These are phyloP conservation scores for Withania somnifera DNA, from an alignment of 305 asterid genomes.

Conservation along the genomic window DNA sequence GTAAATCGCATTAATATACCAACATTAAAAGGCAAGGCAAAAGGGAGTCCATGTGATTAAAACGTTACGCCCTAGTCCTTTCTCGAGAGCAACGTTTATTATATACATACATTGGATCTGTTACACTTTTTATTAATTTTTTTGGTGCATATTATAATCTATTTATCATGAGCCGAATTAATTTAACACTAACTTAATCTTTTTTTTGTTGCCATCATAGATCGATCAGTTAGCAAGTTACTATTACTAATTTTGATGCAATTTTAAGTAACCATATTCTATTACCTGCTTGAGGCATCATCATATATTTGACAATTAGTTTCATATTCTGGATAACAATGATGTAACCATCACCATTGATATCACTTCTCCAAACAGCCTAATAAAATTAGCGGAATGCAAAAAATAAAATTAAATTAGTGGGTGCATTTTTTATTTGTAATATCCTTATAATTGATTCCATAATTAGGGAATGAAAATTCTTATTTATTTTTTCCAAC, in stretches of 20 bases:
- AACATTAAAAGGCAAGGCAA: slow-evolving; percentile 1
- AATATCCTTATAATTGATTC: not conserved
- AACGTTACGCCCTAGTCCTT: not conserved
- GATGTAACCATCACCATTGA: not conserved
- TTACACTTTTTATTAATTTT: not conserved
- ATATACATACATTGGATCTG: not conserved
- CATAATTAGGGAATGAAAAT: too few relatives aligned
- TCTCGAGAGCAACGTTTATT: not conserved
- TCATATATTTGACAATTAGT: not conserved
- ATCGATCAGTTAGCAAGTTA: not conserved
- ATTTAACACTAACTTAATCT: not conserved
- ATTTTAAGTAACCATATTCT: not conserved
- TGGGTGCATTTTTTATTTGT: not conserved
- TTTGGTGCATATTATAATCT: not conserved
- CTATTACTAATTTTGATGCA: not conserved
- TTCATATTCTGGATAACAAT: not conserved
- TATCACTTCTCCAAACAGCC: not conserved
- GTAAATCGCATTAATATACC: not conserved
- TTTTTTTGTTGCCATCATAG: not conserved
- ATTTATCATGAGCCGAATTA: not conserved
- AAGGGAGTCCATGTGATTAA: not conserved
- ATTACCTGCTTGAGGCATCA: not conserved
- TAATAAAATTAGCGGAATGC: not conserved
- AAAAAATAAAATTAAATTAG: not conserved
- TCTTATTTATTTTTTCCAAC: too few relatives aligned